These are phyloP conservation scores for Otatea glauca DNA, from an alignment of 176 grass and related monocot species.

Conservation along the genomic window DNA sequence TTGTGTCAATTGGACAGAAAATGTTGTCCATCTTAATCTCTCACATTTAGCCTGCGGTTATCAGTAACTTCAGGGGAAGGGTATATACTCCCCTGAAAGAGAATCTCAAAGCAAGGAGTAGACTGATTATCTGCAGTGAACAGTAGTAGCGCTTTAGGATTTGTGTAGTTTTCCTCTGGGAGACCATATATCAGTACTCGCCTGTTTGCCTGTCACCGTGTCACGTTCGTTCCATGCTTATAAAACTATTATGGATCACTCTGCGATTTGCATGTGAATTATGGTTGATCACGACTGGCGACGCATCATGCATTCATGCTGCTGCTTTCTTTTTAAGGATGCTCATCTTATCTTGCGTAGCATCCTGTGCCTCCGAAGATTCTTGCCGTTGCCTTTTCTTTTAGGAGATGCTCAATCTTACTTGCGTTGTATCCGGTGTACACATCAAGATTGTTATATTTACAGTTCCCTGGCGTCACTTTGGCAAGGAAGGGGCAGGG, in stretches of 20 bases:
- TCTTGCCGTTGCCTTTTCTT: neutral
- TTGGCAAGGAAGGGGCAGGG: neutral
- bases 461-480: neutral
- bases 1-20: neutral
- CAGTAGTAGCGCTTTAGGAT: neutral
- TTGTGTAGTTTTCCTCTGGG: neutral
- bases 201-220: neutral
- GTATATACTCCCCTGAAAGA: neutral
- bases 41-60: neutral
- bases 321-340: neutral
- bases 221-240: neutral
- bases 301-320: neutral
- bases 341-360: neutral
- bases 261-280: neutral
- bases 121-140: neutral
- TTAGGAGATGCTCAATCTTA: neutral
- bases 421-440: neutral
- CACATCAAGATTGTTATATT: neutral
- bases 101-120: neutral
- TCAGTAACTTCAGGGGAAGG: neutral
- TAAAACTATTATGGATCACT: no score
- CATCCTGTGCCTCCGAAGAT: neutral
- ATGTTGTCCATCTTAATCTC: neutral
- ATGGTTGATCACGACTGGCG: neutral
- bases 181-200: neutral